Evolutionary conservation across 306 rosid species (phyloP).

Genomic region (Morella rubra): DNA sequence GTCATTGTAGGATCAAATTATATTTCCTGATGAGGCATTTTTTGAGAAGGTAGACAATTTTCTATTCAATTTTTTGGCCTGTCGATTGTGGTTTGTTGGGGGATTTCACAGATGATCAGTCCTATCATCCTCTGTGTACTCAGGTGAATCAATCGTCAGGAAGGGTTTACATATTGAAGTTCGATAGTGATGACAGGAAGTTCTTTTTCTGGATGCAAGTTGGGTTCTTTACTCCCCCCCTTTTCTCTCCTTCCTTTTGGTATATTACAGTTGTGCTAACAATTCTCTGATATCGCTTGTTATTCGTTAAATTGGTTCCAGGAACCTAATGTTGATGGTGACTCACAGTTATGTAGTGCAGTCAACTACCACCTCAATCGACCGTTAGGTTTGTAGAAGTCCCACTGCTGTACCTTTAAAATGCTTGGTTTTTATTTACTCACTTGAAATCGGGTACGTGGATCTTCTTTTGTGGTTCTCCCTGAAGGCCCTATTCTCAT

Average conservation of each 20-base stretch:
- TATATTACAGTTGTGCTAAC: conserved; percentile 4
- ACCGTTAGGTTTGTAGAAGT: conserved; percentile 56
- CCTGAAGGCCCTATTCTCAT: not conserved
- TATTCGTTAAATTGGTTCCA: conserved; percentile 35
- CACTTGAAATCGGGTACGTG: not conserved
- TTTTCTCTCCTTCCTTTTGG: not conserved
- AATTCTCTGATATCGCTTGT: conserved; percentile 13
- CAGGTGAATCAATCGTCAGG: conserved; percentile 90
- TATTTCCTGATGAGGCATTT: conserved; percentile 89
- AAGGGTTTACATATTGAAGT: conserved; percentile 87
- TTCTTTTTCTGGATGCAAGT: conserved; percentile 98
- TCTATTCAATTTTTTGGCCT: conserved; percentile 18
- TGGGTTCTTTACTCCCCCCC: conserved; percentile 20
- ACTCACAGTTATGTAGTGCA: conserved; percentile 61
- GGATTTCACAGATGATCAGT: conserved; percentile 18
- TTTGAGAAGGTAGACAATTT: conserved; percentile 73
- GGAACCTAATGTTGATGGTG: conserved; percentile 81
- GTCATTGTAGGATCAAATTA: conserved; percentile 77
- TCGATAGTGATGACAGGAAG: conserved; percentile 76
- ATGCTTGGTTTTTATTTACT: not conserved
- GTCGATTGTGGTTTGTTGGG: conserved; percentile 6
- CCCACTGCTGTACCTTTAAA: too few species aligned
- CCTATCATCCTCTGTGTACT: conserved; percentile 24
- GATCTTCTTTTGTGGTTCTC: conserved; percentile 7
- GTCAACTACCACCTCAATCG: conserved; percentile 73